These are phyloP conservation scores for Trichophyton verrucosum DNA, from an alignment of 2,329 filamentous ascomycete genomes.

Conservation along the genomic window DNA sequence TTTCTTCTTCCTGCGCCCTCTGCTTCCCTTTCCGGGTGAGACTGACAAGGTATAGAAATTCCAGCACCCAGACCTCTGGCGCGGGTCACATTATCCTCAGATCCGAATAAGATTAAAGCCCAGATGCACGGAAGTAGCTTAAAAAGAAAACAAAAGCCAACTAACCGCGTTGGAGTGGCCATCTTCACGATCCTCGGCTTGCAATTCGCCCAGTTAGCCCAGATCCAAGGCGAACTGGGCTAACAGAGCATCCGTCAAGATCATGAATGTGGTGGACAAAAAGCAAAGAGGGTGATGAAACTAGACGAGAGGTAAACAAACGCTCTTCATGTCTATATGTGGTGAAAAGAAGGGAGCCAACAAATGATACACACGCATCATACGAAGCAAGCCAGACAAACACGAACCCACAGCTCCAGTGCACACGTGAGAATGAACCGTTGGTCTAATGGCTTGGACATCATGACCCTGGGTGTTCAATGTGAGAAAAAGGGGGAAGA, in stretches of 20 bases:
- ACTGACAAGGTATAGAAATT: not conserved
- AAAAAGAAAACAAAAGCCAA: constrained; percentile 1
- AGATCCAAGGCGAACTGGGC: not conserved
- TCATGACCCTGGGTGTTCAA: not conserved
- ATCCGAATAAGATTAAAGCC: constrained; percentile 4
- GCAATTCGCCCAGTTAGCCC: not conserved
- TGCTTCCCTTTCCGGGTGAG: not conserved
- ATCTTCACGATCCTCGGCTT: not conserved
- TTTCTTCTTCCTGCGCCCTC: not conserved
- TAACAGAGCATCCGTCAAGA: not conserved
- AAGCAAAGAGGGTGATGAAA: not conserved
- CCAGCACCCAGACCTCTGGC: not conserved
- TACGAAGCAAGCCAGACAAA: not conserved
- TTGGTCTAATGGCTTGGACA: not conserved
- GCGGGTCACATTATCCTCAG: not conserved
- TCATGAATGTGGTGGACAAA: not conserved
- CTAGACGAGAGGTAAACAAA: not conserved
- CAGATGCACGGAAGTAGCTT: not conserved
- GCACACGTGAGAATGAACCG: not conserved
- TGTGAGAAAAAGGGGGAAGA: not conserved
- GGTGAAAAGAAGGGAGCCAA: not conserved
- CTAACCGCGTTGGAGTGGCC: not conserved
- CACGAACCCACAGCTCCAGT: not conserved
- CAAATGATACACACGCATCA: not conserved
- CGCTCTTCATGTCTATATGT: no score